These are phyloP conservation scores for Yamadazyma oceani DNA, from an alignment of 1,139 yeast species.

Conservation along the genomic window DNA sequence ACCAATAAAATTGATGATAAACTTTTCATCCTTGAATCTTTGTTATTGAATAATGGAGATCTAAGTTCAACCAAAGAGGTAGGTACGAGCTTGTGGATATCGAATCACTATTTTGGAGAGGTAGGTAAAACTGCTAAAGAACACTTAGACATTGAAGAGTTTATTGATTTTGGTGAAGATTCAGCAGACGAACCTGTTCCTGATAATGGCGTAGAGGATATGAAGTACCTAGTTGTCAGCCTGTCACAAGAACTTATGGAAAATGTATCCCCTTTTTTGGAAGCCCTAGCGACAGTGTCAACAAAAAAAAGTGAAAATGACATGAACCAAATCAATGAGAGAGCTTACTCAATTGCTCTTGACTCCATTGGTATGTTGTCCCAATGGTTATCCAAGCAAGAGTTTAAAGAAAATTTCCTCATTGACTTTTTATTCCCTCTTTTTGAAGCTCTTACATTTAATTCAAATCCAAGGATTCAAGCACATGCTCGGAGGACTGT, in stretches of 20 bases:
- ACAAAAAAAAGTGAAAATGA: constrained; percentile 20
- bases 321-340: constrained; percentile 17
- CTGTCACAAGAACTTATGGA: constrained; percentile 26
- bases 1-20: constrained; percentile 4
- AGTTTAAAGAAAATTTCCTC: constrained; percentile 32
- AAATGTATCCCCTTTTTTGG: constrained; percentile 11
- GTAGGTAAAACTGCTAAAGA: constrained; percentile 3
- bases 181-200: constrained; percentile 7
- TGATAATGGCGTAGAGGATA: constrained; percentile 14
- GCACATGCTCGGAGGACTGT: constrained; percentile 30
- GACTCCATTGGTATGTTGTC: constrained; percentile 32
- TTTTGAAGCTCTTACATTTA: constrained; percentile 36
- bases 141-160: constrained; percentile 27
- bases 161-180: constrained; percentile 17
- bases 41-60: constrained; percentile 9
- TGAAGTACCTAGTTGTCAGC: constrained; percentile 14
- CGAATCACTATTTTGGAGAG: constrained; percentile 20
- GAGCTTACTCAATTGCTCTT: constrained; percentile 31
- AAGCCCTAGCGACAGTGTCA: constrained; percentile 7
- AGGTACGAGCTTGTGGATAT: constrained; percentile 33
- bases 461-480: constrained; percentile 29
- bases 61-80: constrained; percentile 9
- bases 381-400: constrained; percentile 22
- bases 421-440: constrained; percentile 34
- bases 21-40: constrained; percentile 15